Conservation (phyloP, 2,329 filamentous ascomycete genomes). For the Tolypocladium amazonense region DNA sequence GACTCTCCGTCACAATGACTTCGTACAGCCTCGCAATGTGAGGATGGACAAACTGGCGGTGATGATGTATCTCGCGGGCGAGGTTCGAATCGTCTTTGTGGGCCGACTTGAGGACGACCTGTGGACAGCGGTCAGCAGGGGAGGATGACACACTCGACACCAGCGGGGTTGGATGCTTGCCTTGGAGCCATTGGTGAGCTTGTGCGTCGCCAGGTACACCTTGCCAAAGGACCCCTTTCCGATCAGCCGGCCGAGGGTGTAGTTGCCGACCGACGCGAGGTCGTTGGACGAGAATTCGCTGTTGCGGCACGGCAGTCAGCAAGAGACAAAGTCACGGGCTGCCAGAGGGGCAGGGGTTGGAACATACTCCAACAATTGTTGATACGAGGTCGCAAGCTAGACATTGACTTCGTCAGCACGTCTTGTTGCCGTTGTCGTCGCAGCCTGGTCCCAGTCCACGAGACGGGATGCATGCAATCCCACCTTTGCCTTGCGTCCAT, state of each 20-base stretch:
- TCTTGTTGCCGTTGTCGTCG: background rate
- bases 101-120: conserved; percentile 97
- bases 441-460: background rate
- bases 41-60: conserved; percentile 93
- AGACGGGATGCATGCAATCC: conserved; percentile 3
- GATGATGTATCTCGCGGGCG: conserved; percentile 94
- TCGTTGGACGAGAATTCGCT: conserved; percentile 94
- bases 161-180: conserved; percentile 28
- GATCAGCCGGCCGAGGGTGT: conserved; percentile 81
- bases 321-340: background rate
- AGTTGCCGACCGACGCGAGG: conserved; percentile 87
- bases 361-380: conserved; percentile 84
- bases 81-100: conserved; percentile 94
- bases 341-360: background rate
- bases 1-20: conserved; percentile 87
- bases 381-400: conserved; percentile 92
- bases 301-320: conserved; percentile 3
- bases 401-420: background rate
- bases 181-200: conserved; percentile 97
- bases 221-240: conserved; percentile 98
- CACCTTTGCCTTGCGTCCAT: conserved; percentile 53
- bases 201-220: conserved; percentile 91
- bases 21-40: conserved; percentile 96
- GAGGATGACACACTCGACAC: conserved; percentile 9
- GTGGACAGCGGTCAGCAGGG: conserved; percentile 7